phyloP scores from a whole-genome alignment of 2,329 filamentous ascomycete genomes.

The Fonsecaea multimorphosa region DNA sequence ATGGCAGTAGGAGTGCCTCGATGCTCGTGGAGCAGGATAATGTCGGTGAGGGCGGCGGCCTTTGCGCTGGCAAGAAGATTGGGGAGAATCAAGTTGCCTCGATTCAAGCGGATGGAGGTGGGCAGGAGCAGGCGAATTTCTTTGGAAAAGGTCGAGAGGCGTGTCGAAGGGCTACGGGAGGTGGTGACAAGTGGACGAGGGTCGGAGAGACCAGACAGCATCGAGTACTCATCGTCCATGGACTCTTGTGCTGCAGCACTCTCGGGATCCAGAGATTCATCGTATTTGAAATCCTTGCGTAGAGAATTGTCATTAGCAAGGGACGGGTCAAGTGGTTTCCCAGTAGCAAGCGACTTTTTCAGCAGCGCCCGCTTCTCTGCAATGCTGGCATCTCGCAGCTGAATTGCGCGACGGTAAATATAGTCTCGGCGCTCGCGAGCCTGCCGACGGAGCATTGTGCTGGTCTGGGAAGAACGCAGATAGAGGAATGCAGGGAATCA shows the following conservation, averaged over 20 bases:
- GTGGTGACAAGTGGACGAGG: constrained; percentile 90
- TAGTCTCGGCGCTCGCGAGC: constrained; percentile 82
- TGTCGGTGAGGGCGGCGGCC: constrained; percentile 78
- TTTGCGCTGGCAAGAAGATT: constrained; percentile 85
- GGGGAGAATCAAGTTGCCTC: constrained; percentile 85
- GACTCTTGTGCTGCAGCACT: constrained; percentile 85
- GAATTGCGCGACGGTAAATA: constrained; percentile 85
- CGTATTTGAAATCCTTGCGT: constrained; percentile 89
- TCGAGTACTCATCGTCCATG: constrained; percentile 88
- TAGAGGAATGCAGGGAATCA: neutral
- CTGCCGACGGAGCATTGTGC: constrained; percentile 64
- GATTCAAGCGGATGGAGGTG: constrained; percentile 85
- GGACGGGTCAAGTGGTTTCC: constrained; percentile 79
- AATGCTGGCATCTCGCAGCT: constrained; percentile 88
- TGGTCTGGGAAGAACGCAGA: neutral
- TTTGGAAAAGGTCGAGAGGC: constrained; percentile 89
- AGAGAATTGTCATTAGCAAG: constrained; percentile 87
- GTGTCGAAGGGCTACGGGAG: constrained; percentile 81
- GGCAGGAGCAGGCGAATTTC: constrained; percentile 84
- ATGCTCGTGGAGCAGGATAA: constrained; percentile 89
- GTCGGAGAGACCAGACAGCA: constrained; percentile 89
- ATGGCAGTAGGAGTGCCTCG: constrained; percentile 89
- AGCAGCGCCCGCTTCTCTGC: constrained; percentile 88
- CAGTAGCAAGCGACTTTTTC: constrained; percentile 83
- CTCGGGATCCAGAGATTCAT: constrained; percentile 81